Percentiles rank a stretch among this genome's conserved stretches.
phyloP scores from a whole-genome alignment of 192 early-diverging fungal species.

The Allomyces macrogynus region DNA sequence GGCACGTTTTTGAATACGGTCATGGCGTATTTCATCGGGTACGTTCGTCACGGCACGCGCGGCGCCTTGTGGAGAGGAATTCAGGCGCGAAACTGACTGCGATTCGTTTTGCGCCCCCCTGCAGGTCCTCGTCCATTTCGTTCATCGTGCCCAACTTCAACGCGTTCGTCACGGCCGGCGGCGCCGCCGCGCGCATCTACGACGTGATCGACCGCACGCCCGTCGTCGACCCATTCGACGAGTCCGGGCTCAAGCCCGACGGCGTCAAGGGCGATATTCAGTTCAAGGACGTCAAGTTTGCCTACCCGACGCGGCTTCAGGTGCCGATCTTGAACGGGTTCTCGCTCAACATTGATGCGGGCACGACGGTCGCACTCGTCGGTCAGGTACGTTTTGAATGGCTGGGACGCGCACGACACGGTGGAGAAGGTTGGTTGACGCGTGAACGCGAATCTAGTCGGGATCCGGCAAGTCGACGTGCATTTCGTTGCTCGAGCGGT shows the following conservation, averaged over 20 bases:
- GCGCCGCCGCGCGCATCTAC: slow-evolving; percentile 64
- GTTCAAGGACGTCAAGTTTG: slow-evolving; percentile 57
- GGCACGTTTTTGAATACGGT: slow-evolving; percentile 23
- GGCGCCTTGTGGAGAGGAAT: too few relatives aligned
- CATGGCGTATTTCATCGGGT: slow-evolving; percentile 20
- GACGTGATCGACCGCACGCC: slow-evolving; percentile 61
- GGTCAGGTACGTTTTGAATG: slow-evolving; percentile 19
- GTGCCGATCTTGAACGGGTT: slow-evolving; percentile 57
- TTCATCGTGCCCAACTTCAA: slow-evolving; percentile 35
- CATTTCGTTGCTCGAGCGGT: slow-evolving; percentile 48
- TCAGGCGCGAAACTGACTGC: background rate
- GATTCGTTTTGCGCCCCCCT: background rate
- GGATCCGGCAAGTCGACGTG: slow-evolving; percentile 66
- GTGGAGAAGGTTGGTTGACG: slow-evolving; percentile 10
- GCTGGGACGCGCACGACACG: slow-evolving; percentile 12
- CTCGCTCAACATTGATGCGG: slow-evolving; percentile 43
- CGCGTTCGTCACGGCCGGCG: slow-evolving; percentile 48
- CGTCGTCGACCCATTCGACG: slow-evolving; percentile 38
- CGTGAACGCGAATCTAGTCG: slow-evolving; percentile 13
- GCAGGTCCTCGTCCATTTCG: background rate
- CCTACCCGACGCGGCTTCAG: slow-evolving; percentile 66
- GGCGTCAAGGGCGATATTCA: slow-evolving; percentile 43
- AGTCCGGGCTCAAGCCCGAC: slow-evolving; percentile 18
- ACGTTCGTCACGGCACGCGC: slow-evolving; percentile 12
- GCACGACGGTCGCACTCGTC: slow-evolving; percentile 77